Evolutionary conservation across 306 rosid species (phyloP), one percentile per base, ranked within the genome.

Genomic region (Sicyos baderoa): DNA sequence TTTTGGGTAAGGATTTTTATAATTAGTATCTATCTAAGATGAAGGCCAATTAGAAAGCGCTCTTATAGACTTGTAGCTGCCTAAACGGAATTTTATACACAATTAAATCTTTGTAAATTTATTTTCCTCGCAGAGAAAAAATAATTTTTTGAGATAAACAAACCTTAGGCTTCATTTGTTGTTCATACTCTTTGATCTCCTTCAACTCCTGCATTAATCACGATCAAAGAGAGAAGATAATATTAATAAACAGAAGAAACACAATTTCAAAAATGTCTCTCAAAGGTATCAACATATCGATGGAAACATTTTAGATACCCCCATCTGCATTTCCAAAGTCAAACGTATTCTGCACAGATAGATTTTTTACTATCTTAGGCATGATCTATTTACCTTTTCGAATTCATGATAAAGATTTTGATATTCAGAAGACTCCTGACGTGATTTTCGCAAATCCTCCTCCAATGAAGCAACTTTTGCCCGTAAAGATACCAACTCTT

Each of bases 161-260:
- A 32, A 90, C 99, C 99, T 88, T 94, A 11, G 97, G 96, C 72
- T 90, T 90, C 88, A 90, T 82, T 80, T 85, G 82, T 45, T 84
- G 96, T 78, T 94, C 99, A n/a, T 80, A 78, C 62, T 90, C 97
- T 76, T 79, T 90, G 68, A 85, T 71, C 52, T 94, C 99, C 84
- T 85, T 85, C 74, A 94, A 66, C 67, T 37, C 44, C 44, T 37
- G 44, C 44, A 37, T 37, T 69, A 76, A 40, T 64, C 83, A 82
- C 19, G 75, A 40, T 55, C 72, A 55, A 3, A 74, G 77, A 50
- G 77, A 57, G 37, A 23, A 67, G 23, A 49, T 9, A 75, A 71
- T 65, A 68, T 47, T 35, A 52, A 66, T 77, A 66, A 18, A 65
- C 75, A 69, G 54, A 72, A 67, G 42, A 23, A 3, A 47, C 9